Conservation (phyloP, 1,284 basidiomycete genomes). For the Tremellales sp. region DNA sequence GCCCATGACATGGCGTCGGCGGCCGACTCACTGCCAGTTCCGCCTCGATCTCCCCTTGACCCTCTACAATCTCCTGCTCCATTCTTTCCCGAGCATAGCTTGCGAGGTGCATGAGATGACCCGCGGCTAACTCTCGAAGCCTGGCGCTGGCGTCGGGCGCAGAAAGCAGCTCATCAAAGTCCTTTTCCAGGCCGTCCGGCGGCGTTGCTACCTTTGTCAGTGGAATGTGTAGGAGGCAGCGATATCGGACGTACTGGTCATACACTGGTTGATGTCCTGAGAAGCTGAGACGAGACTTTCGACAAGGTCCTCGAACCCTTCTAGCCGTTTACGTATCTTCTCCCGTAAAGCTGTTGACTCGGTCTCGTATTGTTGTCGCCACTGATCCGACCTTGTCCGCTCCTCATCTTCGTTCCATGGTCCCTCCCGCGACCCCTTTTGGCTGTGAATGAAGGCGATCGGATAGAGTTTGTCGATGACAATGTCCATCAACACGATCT, state of each 20-base stretch:
- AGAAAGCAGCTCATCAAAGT: slow-evolving; percentile 38
- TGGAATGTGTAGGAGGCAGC: not conserved
- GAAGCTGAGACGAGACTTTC: slow-evolving; percentile 15
- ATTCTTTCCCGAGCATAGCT: slow-evolving; percentile 56
- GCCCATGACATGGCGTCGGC: not conserved
- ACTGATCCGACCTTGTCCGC: slow-evolving; percentile 56
- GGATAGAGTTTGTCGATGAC: slow-evolving; percentile 61
- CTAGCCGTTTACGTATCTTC: slow-evolving; percentile 29
- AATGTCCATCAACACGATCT: slow-evolving; percentile 70
- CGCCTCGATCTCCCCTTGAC: slow-evolving; percentile 60
- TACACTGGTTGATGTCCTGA: slow-evolving; percentile 17
- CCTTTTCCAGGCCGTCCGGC: slow-evolving; percentile 25
- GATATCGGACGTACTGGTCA: slow-evolving; percentile 8
- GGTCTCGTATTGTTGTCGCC: slow-evolving; percentile 51
- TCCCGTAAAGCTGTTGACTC: slow-evolving; percentile 33
- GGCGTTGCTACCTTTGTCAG: slow-evolving; percentile 12
- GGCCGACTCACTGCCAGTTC: slow-evolving; percentile 60
- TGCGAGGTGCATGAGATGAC: slow-evolving; percentile 63
- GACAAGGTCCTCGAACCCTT: slow-evolving; percentile 28
- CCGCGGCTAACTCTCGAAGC: slow-evolving; percentile 44
- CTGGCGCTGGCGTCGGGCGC: slow-evolving; percentile 41
- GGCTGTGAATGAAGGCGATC: slow-evolving; percentile 51
- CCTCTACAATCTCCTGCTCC: slow-evolving; percentile 54
- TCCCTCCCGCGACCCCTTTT: slow-evolving; percentile 55
- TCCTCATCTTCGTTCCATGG: slow-evolving; percentile 72